Conservation (phyloP, 148 eudicot genomes). For the Vaccinium corymbosum region DNA sequence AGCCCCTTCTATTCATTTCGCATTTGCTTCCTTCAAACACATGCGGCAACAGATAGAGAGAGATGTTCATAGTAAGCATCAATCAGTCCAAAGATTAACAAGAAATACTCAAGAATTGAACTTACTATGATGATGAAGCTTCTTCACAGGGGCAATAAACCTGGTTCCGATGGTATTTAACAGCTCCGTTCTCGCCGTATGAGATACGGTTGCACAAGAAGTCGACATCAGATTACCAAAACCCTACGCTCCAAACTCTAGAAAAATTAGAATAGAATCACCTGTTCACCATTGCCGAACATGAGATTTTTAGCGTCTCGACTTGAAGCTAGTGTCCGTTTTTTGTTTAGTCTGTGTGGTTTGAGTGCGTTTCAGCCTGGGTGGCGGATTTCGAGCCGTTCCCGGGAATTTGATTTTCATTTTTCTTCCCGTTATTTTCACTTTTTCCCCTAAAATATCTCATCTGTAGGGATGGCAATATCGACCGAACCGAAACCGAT, state of each 20-base stretch:
- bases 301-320: not conserved
- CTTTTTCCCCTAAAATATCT: not conserved
- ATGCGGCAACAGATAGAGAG: not conserved
- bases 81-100: not conserved
- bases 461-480: too few species aligned
- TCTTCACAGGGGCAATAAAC: constrained; percentile 23
- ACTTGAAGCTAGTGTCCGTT: not conserved
- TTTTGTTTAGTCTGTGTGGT: constrained; percentile 4
- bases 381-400: constrained; percentile 12
- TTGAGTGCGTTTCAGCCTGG: not conserved
- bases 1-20: constrained; percentile 63
- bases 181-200: constrained; percentile 23
- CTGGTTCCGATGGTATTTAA: constrained; percentile 21
- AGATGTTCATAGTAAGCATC: not conserved
- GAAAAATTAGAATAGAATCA: not conserved
- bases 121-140: constrained; percentile 35
- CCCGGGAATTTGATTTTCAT: not conserved
- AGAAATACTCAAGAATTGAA: not conserved
- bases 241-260: not conserved
- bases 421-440: not conserved
- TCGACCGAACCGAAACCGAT: too few species aligned
- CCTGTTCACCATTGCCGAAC: not conserved
- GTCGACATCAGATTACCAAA: constrained; percentile 31
- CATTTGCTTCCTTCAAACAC: constrained; percentile 46
- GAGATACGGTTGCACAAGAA: constrained; percentile 31